Conservation (phyloP, 805 yeast species). For the Brettanomyces anomalus region DNA sequence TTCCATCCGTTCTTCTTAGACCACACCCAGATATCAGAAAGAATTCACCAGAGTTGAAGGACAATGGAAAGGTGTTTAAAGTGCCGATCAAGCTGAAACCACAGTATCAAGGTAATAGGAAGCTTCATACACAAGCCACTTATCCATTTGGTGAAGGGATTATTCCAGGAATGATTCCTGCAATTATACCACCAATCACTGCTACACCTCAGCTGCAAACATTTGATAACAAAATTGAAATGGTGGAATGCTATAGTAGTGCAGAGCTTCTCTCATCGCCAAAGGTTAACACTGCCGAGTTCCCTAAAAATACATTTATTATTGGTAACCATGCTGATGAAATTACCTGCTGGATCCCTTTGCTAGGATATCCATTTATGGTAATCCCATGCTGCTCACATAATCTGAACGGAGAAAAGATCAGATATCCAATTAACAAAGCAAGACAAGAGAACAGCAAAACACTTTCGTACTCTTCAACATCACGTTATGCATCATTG, state of each 20-base stretch:
- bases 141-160: neutral
- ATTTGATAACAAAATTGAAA: constrained; percentile 26
- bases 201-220: neutral
- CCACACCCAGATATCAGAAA: constrained; percentile 57
- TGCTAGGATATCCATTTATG: constrained; percentile 77
- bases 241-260: constrained; percentile 49
- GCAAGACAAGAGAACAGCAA: constrained; percentile 9
- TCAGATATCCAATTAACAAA: constrained; percentile 48
- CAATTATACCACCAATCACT: neutral
- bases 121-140: constrained; percentile 1
- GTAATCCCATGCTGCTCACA: constrained; percentile 96
- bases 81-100: constrained; percentile 31
- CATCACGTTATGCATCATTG: constrained; percentile 74
- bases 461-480: constrained; percentile 24
- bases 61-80: constrained; percentile 55
- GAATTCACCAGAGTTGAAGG: constrained; percentile 43
- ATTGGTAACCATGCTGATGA: constrained; percentile 97
- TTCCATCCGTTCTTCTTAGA: constrained; percentile 66
- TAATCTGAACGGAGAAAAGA: constrained; percentile 65
- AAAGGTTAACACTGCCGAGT: constrained; percentile 54
- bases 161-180: constrained; percentile 1
- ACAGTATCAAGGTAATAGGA: constrained; percentile 16
- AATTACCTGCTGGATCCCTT: constrained; percentile 90
- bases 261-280: constrained; percentile 41
- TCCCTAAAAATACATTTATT: constrained; percentile 63